Conservation (phyloP, 495 filamentous ascomycete genomes). For the Chaetomium tenue region DNA sequence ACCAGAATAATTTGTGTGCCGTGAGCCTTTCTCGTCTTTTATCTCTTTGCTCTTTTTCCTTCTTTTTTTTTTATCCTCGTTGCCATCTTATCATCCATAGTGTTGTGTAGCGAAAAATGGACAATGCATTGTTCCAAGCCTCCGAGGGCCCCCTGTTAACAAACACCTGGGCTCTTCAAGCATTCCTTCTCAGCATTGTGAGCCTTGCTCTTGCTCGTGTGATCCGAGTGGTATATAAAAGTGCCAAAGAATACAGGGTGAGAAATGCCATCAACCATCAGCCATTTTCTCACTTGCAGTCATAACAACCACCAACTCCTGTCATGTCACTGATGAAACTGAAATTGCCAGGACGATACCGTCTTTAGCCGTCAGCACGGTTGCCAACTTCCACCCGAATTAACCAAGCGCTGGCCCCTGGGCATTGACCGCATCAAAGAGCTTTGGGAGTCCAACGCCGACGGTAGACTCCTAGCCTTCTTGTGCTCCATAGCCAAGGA, state of each 20-base stretch:
- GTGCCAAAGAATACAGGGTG: background rate
- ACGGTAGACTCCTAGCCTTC: slow-evolving; percentile 39
- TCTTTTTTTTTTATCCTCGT: no score
- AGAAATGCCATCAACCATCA: background rate
- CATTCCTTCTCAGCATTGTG: background rate
- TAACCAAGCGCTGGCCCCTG: slow-evolving; percentile 41
- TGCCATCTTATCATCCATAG: no score
- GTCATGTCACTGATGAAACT: background rate
- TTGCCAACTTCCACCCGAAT: slow-evolving; percentile 37
- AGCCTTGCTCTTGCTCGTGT: background rate
- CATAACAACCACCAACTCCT: background rate
- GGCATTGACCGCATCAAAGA: slow-evolving; percentile 44
- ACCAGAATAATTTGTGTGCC: no score
- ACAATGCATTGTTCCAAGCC: no score
- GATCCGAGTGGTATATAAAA: background rate
- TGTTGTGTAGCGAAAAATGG: no score
- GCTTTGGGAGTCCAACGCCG: slow-evolving; percentile 37
- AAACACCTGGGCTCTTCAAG: background rate
- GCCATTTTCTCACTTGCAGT: background rate
- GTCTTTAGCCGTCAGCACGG: slow-evolving; percentile 15
- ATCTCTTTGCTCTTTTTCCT: no score
- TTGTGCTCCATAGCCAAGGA: slow-evolving; percentile 37
- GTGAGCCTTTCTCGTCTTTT: no score
- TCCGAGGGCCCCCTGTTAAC: background rate
- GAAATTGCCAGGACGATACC: background rate